Conservation (phyloP, 495 filamentous ascomycete species). For the Penicillium robsamsonii region DNA sequence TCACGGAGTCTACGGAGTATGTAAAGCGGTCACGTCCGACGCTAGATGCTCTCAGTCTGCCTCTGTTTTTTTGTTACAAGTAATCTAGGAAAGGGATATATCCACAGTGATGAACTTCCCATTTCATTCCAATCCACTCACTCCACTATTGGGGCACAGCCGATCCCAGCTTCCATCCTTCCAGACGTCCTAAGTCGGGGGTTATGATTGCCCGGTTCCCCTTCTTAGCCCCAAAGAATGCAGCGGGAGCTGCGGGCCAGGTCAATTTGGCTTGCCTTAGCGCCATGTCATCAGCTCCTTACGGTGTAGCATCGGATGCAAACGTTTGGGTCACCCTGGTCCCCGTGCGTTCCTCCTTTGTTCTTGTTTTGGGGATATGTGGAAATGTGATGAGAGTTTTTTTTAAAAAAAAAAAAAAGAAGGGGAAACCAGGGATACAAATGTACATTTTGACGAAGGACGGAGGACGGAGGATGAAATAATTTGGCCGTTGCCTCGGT, state of each 20-base stretch:
- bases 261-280: slow-evolving; percentile 30
- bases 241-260: slow-evolving; percentile 27
- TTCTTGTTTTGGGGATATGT: slow-evolving; percentile 3
- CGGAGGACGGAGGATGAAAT: background rate
- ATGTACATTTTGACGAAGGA: background rate
- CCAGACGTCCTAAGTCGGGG: slow-evolving; percentile 26
- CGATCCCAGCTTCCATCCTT: slow-evolving; percentile 27
- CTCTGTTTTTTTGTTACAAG: slow-evolving; percentile 16
- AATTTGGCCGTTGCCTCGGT: background rate
- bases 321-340: slow-evolving; percentile 15
- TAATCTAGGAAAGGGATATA: slow-evolving; percentile 17
- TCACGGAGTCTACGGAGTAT: background rate
- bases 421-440: background rate
- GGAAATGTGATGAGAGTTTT: slow-evolving; percentile 4
- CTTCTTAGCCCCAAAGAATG: slow-evolving; percentile 18
- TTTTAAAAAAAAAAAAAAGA: no score
- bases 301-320: slow-evolving; percentile 27
- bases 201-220: slow-evolving; percentile 20
- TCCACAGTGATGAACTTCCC: slow-evolving; percentile 12
- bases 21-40: slow-evolving; percentile 22
- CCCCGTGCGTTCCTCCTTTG: slow-evolving; percentile 10
- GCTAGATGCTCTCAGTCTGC: slow-evolving; percentile 15
- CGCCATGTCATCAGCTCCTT: slow-evolving; percentile 29
- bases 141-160: slow-evolving; percentile 11
- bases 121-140: slow-evolving; percentile 4